Percentiles rank a stretch among this genome's conserved stretches.
Conservation (phyloP, 805 yeast genomes). For the Yarrowia sp. region DNA sequence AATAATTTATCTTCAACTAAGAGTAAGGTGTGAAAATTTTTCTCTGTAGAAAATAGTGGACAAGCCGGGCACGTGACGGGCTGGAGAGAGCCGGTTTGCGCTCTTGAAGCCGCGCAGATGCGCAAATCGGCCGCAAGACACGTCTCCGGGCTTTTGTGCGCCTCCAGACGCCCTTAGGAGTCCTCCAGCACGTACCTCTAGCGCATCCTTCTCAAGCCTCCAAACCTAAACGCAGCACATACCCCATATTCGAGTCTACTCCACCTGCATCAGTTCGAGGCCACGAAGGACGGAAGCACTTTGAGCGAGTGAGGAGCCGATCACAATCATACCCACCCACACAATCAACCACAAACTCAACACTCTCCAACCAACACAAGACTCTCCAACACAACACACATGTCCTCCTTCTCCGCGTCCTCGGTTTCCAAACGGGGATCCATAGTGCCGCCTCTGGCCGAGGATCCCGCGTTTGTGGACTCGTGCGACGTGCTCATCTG, state of each 20-base stretch:
- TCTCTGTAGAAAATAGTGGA: not conserved
- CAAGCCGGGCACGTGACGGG: not conserved
- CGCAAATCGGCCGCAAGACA: too few relatives aligned
- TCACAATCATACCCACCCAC: not conserved
- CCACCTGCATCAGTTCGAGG: conserved; percentile 1
- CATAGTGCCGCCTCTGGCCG: conserved; percentile 42
- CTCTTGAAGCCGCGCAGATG: not conserved
- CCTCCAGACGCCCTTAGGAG: too few relatives aligned
- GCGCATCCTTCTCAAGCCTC: not conserved
- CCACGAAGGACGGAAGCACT: not conserved
- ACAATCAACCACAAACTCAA: not conserved
- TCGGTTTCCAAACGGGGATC: conserved; percentile 42
- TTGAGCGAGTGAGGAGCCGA: not conserved
- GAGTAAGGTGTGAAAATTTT: conserved; percentile 20
- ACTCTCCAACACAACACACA: conserved; percentile 24
- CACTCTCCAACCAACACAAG: not conserved
- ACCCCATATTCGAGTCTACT: conserved; percentile 14
- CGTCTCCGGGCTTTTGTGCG: too few relatives aligned
- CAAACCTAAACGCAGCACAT: not conserved
- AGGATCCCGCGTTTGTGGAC: conserved; percentile 42
- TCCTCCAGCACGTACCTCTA: not conserved
- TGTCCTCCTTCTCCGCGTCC: conserved; percentile 44
- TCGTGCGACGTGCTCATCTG: conserved; percentile 83
- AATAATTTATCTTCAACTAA: conserved; percentile 16
- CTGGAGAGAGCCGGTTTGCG: not conserved